Evolutionary conservation across 768 basidiomycete species (phyloP).

Genomic region (Leccinum disarticulatum): DNA sequence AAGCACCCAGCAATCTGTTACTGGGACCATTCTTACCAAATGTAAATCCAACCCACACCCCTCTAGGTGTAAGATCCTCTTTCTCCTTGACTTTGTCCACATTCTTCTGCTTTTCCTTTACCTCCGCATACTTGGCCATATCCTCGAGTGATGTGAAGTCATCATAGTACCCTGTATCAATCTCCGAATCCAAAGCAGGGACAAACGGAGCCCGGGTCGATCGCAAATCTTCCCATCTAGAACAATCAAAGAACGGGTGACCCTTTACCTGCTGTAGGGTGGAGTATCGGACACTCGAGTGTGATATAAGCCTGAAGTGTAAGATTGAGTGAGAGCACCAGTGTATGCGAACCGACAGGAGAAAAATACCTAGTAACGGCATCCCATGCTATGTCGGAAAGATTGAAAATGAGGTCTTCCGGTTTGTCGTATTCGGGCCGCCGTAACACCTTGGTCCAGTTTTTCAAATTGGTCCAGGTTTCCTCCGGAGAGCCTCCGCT

Average conservation of each 20-base stretch:
- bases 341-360: neutral
- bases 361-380: constrained; percentile 74
- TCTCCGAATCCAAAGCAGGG: constrained; percentile 89
- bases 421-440: constrained; percentile 94
- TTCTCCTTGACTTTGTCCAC: constrained; percentile 91
- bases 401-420: constrained; percentile 95
- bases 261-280: constrained; percentile 68
- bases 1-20: constrained; percentile 25
- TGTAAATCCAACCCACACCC: constrained; percentile 91
- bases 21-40: constrained; percentile 87
- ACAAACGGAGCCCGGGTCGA: constrained; percentile 83
- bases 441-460: constrained; percentile 92
- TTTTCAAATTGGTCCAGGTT: constrained; percentile 98
- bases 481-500: constrained; percentile 94
- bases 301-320: constrained; percentile 72
- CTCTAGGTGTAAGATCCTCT: constrained; percentile 66
- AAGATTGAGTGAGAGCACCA: neutral
- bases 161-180: constrained; percentile 95
- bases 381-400: constrained; percentile 92
- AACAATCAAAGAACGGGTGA: constrained; percentile 80
- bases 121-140: constrained; percentile 99
- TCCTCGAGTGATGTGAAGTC: constrained; percentile 87
- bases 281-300: constrained; percentile 76
- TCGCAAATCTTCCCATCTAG: constrained; percentile 81
- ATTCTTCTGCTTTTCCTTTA: constrained; percentile 93